Percentiles rank a stretch among this genome's conserved stretches.
These are phyloP conservation scores for Xylariaceae sp. DNA, from an alignment of 2,329 filamentous ascomycete species.

Conservation along the genomic window DNA sequence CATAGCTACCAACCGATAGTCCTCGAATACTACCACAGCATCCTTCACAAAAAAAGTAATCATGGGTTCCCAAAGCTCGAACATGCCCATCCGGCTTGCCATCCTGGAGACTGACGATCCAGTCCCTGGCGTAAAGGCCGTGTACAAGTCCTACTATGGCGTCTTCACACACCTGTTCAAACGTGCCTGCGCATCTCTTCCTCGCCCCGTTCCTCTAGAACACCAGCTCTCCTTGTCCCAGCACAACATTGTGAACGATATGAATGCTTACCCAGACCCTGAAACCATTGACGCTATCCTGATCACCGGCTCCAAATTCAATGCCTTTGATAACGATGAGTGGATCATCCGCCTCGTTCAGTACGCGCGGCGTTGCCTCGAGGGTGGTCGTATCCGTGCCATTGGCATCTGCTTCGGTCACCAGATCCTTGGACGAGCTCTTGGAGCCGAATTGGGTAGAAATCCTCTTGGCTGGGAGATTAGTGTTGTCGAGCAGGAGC, in stretches of 20 bases:
- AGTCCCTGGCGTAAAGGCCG: conserved; percentile 54
- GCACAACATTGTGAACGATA: conserved; percentile 64
- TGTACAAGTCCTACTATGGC: conserved; percentile 67
- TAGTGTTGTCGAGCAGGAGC: conserved; percentile 62
- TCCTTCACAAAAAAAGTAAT: neutral
- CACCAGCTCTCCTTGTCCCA: conserved; percentile 53
- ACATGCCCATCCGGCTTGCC: conserved; percentile 65
- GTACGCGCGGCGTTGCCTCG: conserved; percentile 56
- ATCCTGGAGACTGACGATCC: conserved; percentile 86
- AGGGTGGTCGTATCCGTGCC: conserved; percentile 59
- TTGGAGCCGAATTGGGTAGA: conserved; percentile 61
- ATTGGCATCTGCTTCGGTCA: conserved; percentile 84
- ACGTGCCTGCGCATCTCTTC: conserved; percentile 45
- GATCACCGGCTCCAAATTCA: conserved; percentile 70
- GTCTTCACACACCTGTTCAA: conserved; percentile 60
- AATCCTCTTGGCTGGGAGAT: conserved; percentile 74
- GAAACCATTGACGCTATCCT: conserved; percentile 76
- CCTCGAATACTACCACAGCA: neutral
- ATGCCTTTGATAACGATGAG: conserved; percentile 65
- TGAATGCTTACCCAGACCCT: conserved; percentile 64
- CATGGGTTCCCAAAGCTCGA: conserved; percentile 30
- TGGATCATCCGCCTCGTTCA: conserved; percentile 74
- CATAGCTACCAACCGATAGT: neutral
- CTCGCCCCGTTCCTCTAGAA: conserved; percentile 37
- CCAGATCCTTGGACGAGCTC: conserved; percentile 71